Evolutionary conservation across 306 rosid genomes (phyloP).

Genomic region (Urtica urens): DNA sequence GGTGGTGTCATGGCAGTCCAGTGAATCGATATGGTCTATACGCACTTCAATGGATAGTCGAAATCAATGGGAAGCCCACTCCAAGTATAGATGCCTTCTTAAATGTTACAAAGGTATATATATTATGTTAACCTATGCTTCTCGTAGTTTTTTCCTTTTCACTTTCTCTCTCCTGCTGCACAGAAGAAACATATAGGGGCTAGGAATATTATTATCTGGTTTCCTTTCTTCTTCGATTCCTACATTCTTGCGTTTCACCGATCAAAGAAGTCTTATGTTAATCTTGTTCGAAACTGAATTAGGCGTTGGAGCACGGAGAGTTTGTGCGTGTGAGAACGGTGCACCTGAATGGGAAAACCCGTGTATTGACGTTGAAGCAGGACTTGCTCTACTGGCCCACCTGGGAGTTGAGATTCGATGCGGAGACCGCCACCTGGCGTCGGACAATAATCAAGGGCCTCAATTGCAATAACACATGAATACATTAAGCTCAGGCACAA

Average conservation of each 20-base stretch:
- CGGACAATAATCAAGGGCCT: slow-evolving; percentile 57
- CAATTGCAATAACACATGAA: slow-evolving; percentile 21
- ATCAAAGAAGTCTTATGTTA: not conserved
- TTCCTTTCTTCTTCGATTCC: not conserved
- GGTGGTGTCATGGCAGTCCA: slow-evolving; percentile 98
- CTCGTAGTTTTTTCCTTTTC: not conserved
- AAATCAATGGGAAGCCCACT: slow-evolving; percentile 78
- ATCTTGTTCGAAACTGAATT: slow-evolving; percentile 11
- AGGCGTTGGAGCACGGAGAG: slow-evolving; percentile 78
- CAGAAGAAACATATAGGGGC: too few species aligned
- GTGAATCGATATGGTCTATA: slow-evolving; percentile 87
- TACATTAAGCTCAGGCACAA: not conserved
- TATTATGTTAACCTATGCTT: not conserved
- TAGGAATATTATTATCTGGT: too few species aligned
- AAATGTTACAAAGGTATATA: slow-evolving; percentile 75
- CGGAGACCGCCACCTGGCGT: slow-evolving; percentile 63
- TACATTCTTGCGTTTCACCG: not conserved
- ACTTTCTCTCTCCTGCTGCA: too few species aligned
- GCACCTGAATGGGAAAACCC: slow-evolving; percentile 80
- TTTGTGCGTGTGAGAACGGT: slow-evolving; percentile 80
- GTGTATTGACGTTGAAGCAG: slow-evolving; percentile 80
- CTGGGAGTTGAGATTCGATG: slow-evolving; percentile 80
- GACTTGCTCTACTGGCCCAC: slow-evolving; percentile 96
- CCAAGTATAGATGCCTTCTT: slow-evolving; percentile 75
- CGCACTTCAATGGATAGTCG: slow-evolving; percentile 95